Base-by-base conservation (phyloP, 345 rosid species). In the Brassica incana region DNA sequence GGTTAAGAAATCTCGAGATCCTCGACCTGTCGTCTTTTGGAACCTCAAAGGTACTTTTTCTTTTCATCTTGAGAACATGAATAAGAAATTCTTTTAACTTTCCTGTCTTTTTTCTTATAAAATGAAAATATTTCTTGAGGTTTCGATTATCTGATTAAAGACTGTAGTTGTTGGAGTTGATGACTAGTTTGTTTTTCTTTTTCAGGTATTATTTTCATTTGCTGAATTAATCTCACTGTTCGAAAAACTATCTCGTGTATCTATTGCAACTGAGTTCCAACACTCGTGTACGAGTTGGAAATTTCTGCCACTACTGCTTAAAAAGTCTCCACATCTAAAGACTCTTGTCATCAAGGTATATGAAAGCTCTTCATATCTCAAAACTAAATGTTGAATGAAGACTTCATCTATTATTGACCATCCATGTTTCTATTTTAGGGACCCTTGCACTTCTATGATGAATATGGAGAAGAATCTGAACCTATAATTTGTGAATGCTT, bases 1-100 rank as follows among this genome's bases (percentile, higher is more conserved):
- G 67, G 67, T 63, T 63, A 63, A 63, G 56, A 33, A 66, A 66
- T 54, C 72, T 75, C 54, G 65, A 65, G n/a, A 9, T 6, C 38
- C 14, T 65, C n/a, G 6, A 35, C 72, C 67, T 75, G 43, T 54
- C 33, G 16, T 3, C 0, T 33, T 1, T 3, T 65, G 11, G 14
- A 3, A 75, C 72, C 5, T 4, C 58, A 52, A 52, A 1, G 58
- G 54, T 48, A 14, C 15, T 48, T 48, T 48, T 48, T 14, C 54
- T 48, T 48, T 48, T 48, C 2, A 48, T 48, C 16, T 14, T 4
- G 54, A 36, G 43, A 7, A 36, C 43, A 36, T 36, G 43, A 20
- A 20, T 1, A 20, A 20, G 23, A 20, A 20, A 20, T 36, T 8
- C 6, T 48, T 48, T 48, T 1, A 48, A 48, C 54, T 48, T 48